phyloP scores from a whole-genome alignment of 2,329 filamentous ascomycete species.

The Plectosphaerella cucumerina region DNA sequence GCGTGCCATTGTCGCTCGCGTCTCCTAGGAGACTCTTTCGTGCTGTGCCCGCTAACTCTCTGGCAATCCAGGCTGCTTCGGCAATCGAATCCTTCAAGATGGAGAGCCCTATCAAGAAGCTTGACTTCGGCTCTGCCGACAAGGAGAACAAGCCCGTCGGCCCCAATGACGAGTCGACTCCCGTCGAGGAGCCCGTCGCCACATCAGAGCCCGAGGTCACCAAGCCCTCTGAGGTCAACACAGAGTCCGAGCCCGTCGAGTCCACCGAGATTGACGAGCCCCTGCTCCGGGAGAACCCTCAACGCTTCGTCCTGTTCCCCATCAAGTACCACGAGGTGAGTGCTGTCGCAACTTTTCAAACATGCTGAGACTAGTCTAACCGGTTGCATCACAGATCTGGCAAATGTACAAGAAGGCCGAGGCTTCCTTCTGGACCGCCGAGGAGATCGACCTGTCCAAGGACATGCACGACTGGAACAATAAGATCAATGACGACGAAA shows the following conservation, averaged over 20 bases:
- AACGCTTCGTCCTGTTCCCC: constrained; percentile 95
- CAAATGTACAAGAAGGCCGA: constrained; percentile 99
- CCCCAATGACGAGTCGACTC: constrained; percentile 47
- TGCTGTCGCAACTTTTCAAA: constrained; percentile 63
- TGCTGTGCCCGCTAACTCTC: constrained; percentile 23
- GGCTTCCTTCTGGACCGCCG: constrained; percentile 98
- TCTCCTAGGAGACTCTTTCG: not conserved
- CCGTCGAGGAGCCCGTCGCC: constrained; percentile 41
- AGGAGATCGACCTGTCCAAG: constrained; percentile 99
- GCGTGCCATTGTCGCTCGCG: not conserved
- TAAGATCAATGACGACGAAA: constrained; percentile 91
- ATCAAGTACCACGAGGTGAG: constrained; percentile 99
- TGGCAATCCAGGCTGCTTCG: constrained; percentile 65
- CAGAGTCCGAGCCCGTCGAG: constrained; percentile 45
- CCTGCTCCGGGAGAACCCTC: constrained; percentile 88
- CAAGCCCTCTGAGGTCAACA: constrained; percentile 37
- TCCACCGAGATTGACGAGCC: constrained; percentile 78
- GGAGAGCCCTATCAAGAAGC: constrained; percentile 89
- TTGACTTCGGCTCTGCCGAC: constrained; percentile 67
- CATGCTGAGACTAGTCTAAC: constrained; percentile 31
- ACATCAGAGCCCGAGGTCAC: constrained; percentile 36
- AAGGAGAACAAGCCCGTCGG: constrained; percentile 73
- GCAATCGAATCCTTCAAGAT: constrained; percentile 88
- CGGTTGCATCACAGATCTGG: constrained; percentile 69
- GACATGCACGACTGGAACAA: constrained; percentile 99